Conservation (phyloP, 768 basidiomycete genomes). For the Boletus rex-veris region DNA sequence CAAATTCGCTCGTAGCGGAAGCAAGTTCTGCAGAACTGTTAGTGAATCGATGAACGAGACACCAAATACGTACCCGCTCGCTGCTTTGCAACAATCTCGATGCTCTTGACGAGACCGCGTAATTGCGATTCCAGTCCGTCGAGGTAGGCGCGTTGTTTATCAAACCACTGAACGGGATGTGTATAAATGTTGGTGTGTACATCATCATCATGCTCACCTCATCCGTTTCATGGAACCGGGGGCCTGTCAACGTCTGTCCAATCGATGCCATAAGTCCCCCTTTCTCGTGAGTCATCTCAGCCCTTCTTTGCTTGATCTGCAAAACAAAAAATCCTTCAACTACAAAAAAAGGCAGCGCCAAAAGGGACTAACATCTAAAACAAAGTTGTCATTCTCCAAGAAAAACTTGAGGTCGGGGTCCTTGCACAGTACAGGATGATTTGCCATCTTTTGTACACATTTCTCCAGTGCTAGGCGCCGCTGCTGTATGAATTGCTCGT, state of each 20-base stretch:
- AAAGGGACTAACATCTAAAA: constrained; percentile 68
- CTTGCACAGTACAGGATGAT: constrained; percentile 85
- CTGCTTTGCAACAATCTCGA: constrained; percentile 81
- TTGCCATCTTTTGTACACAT: constrained; percentile 89
- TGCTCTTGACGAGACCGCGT: constrained; percentile 79
- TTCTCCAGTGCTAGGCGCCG: constrained; percentile 81
- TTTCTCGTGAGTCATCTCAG: constrained; percentile 70
- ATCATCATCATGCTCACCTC: constrained; percentile 47
- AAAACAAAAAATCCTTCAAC: not conserved
- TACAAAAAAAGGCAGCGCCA: not conserved
- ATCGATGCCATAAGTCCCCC: constrained; percentile 83
- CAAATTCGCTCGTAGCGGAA: constrained; percentile 71
- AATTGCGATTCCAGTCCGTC: constrained; percentile 90
- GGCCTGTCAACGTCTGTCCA: constrained; percentile 73
- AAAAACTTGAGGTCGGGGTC: constrained; percentile 88
- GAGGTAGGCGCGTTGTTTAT: constrained; percentile 77
- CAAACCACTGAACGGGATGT: constrained; percentile 76
- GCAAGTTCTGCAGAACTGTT: constrained; percentile 54
- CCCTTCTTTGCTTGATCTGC: constrained; percentile 85
- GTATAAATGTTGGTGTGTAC: not conserved
- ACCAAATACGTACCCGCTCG: constrained; percentile 52
- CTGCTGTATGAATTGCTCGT: constrained; percentile 86
- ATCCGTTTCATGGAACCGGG: constrained; percentile 85
- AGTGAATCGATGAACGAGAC: not conserved
- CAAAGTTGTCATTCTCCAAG: constrained; percentile 89